Evolutionary conservation across 768 basidiomycete species (phyloP), one percentile per base, ranked within the genome.

Genomic region (Psilocybe cyanescens): DNA sequence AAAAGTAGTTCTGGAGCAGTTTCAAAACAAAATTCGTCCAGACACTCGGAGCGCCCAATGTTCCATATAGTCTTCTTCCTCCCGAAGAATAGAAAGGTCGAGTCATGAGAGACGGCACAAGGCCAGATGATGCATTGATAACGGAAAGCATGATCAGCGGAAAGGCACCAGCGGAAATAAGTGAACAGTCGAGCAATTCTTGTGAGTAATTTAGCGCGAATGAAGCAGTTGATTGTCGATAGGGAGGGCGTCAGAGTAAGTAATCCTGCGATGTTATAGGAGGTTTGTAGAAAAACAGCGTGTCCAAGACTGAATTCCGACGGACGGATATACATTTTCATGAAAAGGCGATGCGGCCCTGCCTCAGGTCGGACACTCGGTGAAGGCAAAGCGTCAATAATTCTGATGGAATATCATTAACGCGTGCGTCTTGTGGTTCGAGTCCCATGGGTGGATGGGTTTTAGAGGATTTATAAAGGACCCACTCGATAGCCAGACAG

Each of bases 221-320:
- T 39, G 55, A 58, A 49, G 51, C 55, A 46, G 17, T 56, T 44
- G 49, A 51, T 45, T 37, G 55, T 50, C 49, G 60, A 57, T 49
- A 30, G 17, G 24, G 31, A 56, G 49, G 35, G 57, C 24, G 52
- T 48, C 41, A 31, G 52, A 35, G 49, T 59, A 55, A 44, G 61
- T 60, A 51, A 65, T 28, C 47, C 46, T 60, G 67, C 67, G 67
- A 68, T 52, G 56, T 66, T 61, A 47, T 57, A 68, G 67, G 67
- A 66, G 35, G 16, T 44, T 44, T 12, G 7, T 14, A 8, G n/a
- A 44, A 44, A 11, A 16, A 37, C 60, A 63, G 65, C 57, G 60
- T 62, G 59, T 62, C 41, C 52, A 51, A 48, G 57, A 49, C 50
- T 54, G 46, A 59, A 46, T 41, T 45, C 67, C 65, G 61, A 55